These are phyloP conservation scores for Sambucus nigra DNA, from an alignment of 129 eudicot genomes.

Conservation along the genomic window DNA sequence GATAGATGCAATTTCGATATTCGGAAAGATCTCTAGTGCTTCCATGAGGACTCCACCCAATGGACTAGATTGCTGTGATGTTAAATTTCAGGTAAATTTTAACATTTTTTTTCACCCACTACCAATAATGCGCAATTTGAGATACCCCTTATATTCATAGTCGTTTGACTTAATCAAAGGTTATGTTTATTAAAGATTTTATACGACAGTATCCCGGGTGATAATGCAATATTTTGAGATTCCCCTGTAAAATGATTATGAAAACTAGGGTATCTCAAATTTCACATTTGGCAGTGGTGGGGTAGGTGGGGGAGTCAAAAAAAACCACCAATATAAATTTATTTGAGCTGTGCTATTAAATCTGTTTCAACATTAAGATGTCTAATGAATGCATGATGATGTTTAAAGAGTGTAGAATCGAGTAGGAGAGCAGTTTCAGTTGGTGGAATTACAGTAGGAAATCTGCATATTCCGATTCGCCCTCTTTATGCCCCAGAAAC, in stretches of 20 bases:
- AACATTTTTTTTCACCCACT: background rate
- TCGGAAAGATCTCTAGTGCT: slow-evolving; percentile 25
- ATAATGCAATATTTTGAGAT: no score
- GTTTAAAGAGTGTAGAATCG: slow-evolving; percentile 22
- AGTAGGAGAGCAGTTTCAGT: slow-evolving; percentile 20
- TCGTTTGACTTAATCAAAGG: no score
- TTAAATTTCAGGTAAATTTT: slow-evolving; percentile 26
- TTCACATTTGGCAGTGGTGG: no score
- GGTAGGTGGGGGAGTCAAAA: no score
- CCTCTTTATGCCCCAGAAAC: slow-evolving; percentile 9
- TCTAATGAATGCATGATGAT: background rate
- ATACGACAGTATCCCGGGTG: no score
- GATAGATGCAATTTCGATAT: slow-evolving; percentile 25
- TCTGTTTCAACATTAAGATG: background rate
- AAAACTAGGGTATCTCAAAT: no score
- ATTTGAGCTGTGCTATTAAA: no score
- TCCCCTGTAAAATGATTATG: no score
- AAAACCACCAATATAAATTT: no score
- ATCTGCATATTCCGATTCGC: slow-evolving; percentile 9
- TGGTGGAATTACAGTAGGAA: slow-evolving; percentile 15
- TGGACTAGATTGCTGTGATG: slow-evolving; percentile 19
- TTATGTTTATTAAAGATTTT: no score
- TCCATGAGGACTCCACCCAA: slow-evolving; percentile 11
- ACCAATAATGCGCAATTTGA: no score
- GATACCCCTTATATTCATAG: no score